Base-by-base conservation (phyloP, 148 eudicot species). In the Cornus controversa region DNA sequence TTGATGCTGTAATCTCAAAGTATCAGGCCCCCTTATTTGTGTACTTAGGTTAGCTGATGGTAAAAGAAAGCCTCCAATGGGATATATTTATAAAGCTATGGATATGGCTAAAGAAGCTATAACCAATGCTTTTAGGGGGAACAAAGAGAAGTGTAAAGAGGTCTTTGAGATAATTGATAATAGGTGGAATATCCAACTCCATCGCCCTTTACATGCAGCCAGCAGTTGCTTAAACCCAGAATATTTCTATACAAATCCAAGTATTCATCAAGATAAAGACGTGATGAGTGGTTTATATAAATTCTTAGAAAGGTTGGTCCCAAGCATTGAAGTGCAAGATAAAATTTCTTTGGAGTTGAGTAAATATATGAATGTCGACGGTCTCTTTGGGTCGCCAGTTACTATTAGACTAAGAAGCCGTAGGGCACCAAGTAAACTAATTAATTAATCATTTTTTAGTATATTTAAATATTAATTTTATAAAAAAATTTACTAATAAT, bases 81-180 rank as follows among this genome's bases (percentile, higher is more conserved):
- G 74, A 13, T 77, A 77, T 26, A 60, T 70, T 7, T 77, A 77
- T 62, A 50, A 77, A 62, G 68, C 74, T 31, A 69, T 77, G 74
- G 67, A 69, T 69, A 69, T 67, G 11, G 80, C 67, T 29, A 77
- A 69, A 66, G 74, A 77, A 37, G 24, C 67, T 3, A 77, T 77
- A 15, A 23, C 50, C 0, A 68, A 77, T 18, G 54, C 29, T 50
- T 77, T 77, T 69, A 22, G 45, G 9, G 31, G 18, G n/a, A 66
- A 50, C 13, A 66, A 67, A 23, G 73, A 77, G 3, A 68, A 29
- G 37, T 47, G 54, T 9, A 27, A 23, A 15, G 31, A 57, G 16
- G 72, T 71, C 45, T 76, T 76, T 67, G 27, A 8, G 14, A 5
- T 66, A 8, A 76, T 76, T 26, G 79, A 67, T 68, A 25, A 66